Evolutionary conservation across 331 rosid genomes (phyloP), one percentile per base, ranked within the genome.

Genomic region (Saraca asoca): DNA sequence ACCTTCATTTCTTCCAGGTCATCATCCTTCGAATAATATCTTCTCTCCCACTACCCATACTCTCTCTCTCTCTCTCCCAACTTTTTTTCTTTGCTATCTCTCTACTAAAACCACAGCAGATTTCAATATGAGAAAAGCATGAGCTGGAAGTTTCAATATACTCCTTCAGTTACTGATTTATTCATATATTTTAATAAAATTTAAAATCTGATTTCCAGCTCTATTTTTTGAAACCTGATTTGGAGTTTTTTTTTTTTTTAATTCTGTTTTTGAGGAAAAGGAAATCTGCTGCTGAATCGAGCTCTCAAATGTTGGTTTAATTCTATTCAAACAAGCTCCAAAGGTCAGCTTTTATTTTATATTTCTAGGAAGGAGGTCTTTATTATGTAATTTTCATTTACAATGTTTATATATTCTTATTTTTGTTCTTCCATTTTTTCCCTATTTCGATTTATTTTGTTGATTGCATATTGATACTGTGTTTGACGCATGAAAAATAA

Each of bases 1-100:
- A 60, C 87, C 87, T 71, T 65, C 83, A 71, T 82, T 82, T 79
- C 56, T 69, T 75, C 12, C 87, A 82, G 75, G 75, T 85, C 83
- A 72, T 17, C 82, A 0, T 31, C 35, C 42, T 9, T 42, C 55
- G 12, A 82, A 80, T 77, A 82, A 85, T 82, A 85, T 85, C 91
- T 79, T 77, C 87, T 55, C 85, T 38, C 17, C 20, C 43, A 24
- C 13, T 3, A 2, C 68, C 52, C 65, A 8, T 15, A n/a, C 48
- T 6, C 13, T 0, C 19, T 5, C 5, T 3, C 38, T 5, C 14
- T 56, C 24, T 17, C 12, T 60, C 76, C 52, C 9, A 17, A 67
- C 66, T 35, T 65, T 39, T 66, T 2, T n/a, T 62, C 72, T 60
- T 50, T 61, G 58, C 68, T 18, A 48, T 63, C 50, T 73, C 80